A percentile compares a stretch with the other conserved stretches of the same genome.
Evolutionary conservation across 805 yeast genomes (phyloP).

Genomic region (Lipomyces orientalis): DNA sequence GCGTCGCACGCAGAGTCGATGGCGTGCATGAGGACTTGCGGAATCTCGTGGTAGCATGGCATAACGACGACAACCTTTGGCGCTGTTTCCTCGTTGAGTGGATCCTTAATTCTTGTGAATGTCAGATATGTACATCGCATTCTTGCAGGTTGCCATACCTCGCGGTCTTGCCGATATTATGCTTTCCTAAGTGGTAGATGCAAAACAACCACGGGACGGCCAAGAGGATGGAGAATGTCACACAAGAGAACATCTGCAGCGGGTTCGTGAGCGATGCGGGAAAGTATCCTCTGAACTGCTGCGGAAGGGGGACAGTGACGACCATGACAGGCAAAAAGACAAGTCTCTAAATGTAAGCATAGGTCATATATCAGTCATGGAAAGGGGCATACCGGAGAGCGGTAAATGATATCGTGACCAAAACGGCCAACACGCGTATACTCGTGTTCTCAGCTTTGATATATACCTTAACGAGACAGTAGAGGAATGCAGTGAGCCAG

Average conservation of each 20-base stretch:
- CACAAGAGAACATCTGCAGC: constrained; percentile 27
- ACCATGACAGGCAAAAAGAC: constrained; percentile 29
- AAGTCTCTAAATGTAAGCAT: constrained; percentile 5
- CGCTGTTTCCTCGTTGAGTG: constrained; percentile 20
- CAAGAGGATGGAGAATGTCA: constrained; percentile 23
- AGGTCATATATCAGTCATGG: background rate
- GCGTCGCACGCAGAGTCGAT: constrained; percentile 32
- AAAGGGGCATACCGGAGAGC: constrained; percentile 16
- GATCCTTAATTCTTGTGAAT: constrained; percentile 8
- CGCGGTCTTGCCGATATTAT: constrained; percentile 18
- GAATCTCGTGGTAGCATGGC: constrained; percentile 36
- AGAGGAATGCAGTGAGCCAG: constrained; percentile 31
- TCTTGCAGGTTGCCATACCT: constrained; percentile 10
- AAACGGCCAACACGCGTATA: constrained; percentile 17
- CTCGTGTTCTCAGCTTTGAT: constrained; percentile 27
- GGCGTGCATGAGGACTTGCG: constrained; percentile 28
- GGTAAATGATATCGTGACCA: constrained; percentile 20
- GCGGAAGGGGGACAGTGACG: constrained; percentile 31
- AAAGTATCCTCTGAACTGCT: constrained; percentile 23
- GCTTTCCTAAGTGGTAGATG: constrained; percentile 22
- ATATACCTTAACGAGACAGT: constrained; percentile 30
- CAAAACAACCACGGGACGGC: constrained; percentile 31
- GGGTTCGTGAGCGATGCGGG: constrained; percentile 8
- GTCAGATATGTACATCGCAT: background rate
- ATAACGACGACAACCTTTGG: constrained; percentile 35